Conservation (phyloP, 1,284 basidiomycete species). For the Peniophora sp. region DNA sequence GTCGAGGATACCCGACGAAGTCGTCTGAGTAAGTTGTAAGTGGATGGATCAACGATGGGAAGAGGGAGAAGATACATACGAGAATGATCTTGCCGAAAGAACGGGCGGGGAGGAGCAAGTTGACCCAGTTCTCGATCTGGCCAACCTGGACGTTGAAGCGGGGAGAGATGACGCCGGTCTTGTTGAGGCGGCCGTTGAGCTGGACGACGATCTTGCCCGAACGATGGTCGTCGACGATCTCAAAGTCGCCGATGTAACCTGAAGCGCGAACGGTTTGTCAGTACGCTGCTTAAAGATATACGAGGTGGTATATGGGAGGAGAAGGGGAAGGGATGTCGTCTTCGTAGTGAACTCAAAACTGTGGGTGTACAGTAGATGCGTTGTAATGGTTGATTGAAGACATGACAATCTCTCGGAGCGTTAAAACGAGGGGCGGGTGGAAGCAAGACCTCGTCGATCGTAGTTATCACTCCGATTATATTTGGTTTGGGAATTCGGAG, state of each 20-base stretch:
- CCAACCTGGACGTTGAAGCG: constrained; percentile 94
- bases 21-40: constrained; percentile 52
- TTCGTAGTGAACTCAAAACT: constrained; percentile 49
- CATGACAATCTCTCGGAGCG: constrained; percentile 51
- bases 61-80: constrained; percentile 30
- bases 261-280: constrained; percentile 12
- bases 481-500: constrained; percentile 4
- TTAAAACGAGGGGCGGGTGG: constrained; percentile 66
- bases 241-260: constrained; percentile 99
- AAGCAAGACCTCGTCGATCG: constrained; percentile 47
- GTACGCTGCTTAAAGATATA: constrained; percentile 5
- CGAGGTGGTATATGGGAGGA: constrained; percentile 4
- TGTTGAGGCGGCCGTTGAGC: constrained; percentile 98
- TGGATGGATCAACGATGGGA: background rate
- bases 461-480: constrained; percentile 64
- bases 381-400: constrained; percentile 41
- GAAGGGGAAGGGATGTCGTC: constrained; percentile 31
- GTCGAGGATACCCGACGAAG: constrained; percentile 97
- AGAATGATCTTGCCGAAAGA: constrained; percentile 96
- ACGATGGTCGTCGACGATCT: constrained; percentile 99
- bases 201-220: constrained; percentile 98
- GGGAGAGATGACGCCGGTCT: constrained; percentile 97
- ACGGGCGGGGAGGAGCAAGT: constrained; percentile 89
- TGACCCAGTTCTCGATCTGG: constrained; percentile 94
- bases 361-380: constrained; percentile 30